Percentiles rank a stretch among this genome's conserved stretches.
These are phyloP conservation scores for Naumovozyma dairenensis DNA, from an alignment of 805 yeast genomes.

Conservation along the genomic window DNA sequence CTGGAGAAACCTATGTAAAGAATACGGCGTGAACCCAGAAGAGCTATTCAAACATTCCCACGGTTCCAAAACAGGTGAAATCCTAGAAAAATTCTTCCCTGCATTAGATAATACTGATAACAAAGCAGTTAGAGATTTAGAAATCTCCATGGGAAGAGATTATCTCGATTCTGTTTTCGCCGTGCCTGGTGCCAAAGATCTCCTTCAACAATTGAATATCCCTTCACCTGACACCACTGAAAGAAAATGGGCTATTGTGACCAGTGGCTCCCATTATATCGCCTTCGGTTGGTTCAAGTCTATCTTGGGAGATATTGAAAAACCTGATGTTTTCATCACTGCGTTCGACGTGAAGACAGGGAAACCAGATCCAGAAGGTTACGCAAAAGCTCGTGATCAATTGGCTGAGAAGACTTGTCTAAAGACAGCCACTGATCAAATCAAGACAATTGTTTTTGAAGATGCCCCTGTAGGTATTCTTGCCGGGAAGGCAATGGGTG, in stretches of 20 bases:
- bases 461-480: slow-evolving; percentile 75
- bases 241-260: slow-evolving; percentile 67
- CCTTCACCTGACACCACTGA: slow-evolving; percentile 24
- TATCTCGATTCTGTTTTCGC: slow-evolving; percentile 57
- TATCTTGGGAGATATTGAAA: slow-evolving; percentile 40
- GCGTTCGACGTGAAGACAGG: slow-evolving; percentile 64
- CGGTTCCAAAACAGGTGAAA: slow-evolving; percentile 66
- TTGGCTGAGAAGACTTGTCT: slow-evolving; percentile 33
- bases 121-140: slow-evolving; percentile 41
- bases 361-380: slow-evolving; percentile 76
- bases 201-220: slow-evolving; percentile 40
- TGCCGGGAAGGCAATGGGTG: slow-evolving; percentile 71
- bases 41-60: slow-evolving; percentile 57
- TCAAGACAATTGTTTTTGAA: slow-evolving; percentile 59
- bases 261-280: slow-evolving; percentile 61
- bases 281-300: slow-evolving; percentile 60
- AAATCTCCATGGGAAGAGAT: slow-evolving; percentile 50
- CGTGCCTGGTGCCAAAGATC: slow-evolving; percentile 56
- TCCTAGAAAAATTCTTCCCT: slow-evolving; percentile 55
- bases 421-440: slow-evolving; percentile 12
- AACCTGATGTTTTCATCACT: slow-evolving; percentile 64
- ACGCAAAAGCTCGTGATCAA: slow-evolving; percentile 43
- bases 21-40: slow-evolving; percentile 51
- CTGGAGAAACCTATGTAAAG: slow-evolving; percentile 51
- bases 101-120: slow-evolving; percentile 49